Percentiles rank a stretch among this genome's conserved stretches.
Evolutionary conservation across 1,139 yeast species (phyloP).

Genomic region (Debaryomyces udenii): DNA sequence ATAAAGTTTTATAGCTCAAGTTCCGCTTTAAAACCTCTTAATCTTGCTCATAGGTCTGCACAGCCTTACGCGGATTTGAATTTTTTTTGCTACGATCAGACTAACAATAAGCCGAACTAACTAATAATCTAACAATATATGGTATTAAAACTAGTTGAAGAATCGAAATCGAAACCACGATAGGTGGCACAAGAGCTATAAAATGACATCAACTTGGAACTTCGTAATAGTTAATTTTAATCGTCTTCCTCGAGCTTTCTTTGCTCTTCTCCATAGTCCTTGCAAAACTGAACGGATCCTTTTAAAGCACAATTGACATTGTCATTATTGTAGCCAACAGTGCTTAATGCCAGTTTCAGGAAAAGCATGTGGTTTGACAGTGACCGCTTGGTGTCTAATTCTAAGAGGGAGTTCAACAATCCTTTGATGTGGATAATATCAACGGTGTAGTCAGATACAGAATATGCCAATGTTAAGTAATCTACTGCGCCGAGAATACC

Average conservation of each 20-base stretch:
- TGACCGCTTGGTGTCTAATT: slow-evolving; percentile 16
- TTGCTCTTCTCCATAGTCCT: slow-evolving; percentile 26
- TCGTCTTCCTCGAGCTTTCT: background rate
- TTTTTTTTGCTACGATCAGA: too few species aligned
- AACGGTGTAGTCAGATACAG: slow-evolving; percentile 40
- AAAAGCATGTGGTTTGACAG: slow-evolving; percentile 20
- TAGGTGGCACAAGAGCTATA: too few species aligned
- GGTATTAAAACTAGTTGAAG: too few species aligned
- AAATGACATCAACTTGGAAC: too few species aligned
- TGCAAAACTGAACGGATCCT: slow-evolving; percentile 32
- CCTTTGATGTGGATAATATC: slow-evolving; percentile 37
- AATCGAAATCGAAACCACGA: too few species aligned
- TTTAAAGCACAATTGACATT: slow-evolving; percentile 38
- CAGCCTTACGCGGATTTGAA: too few species aligned
- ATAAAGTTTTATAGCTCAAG: too few species aligned
- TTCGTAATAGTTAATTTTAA: background rate
- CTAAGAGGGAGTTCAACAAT: slow-evolving; percentile 23
- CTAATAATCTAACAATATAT: too few species aligned
- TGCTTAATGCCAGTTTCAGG: slow-evolving; percentile 16
- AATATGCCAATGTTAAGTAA: slow-evolving; percentile 33
- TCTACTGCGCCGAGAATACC: slow-evolving; percentile 26
- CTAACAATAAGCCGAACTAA: too few species aligned
- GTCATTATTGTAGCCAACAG: slow-evolving; percentile 27
- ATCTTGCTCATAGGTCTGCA: too few species aligned
- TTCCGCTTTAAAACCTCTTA: too few species aligned